Evolutionary conservation across 768 basidiomycete genomes (phyloP).

Genomic region (Lactifluus echinatus): DNA sequence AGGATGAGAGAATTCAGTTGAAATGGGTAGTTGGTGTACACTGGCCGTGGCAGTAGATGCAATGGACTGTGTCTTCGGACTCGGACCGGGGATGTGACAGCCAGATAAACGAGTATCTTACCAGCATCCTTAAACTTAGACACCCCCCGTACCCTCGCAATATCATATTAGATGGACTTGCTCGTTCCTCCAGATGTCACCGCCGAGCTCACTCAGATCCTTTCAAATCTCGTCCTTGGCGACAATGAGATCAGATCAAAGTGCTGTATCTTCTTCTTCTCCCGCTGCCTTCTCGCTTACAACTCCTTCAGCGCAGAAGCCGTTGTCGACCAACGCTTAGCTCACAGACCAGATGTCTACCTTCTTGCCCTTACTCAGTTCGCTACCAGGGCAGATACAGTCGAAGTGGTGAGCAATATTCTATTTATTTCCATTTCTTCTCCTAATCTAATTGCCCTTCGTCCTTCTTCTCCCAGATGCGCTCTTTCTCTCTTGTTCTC

Average conservation of each 20-base stretch:
- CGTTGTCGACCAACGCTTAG: constrained; percentile 72
- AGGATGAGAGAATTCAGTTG: no score
- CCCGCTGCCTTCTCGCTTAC: not conserved
- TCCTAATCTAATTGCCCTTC: not conserved
- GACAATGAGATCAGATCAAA: constrained; percentile 75
- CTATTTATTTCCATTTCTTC: not conserved
- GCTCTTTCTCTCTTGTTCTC: constrained; percentile 75
- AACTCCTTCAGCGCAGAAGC: constrained; percentile 52
- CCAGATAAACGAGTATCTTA: no score
- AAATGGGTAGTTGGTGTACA: no score
- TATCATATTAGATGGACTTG: constrained; percentile 12
- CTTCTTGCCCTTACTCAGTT: constrained; percentile 74
- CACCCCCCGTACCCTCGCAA: not conserved
- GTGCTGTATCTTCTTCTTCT: constrained; percentile 29
- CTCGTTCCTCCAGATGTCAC: constrained; percentile 56
- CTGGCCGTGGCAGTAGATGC: no score
- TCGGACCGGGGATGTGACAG: no score
- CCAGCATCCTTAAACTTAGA: no score
- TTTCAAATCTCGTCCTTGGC: constrained; percentile 75
- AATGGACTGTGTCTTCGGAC: no score
- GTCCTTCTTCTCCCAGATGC: constrained; percentile 45
- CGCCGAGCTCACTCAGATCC: constrained; percentile 69
- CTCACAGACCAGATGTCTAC: constrained; percentile 71
- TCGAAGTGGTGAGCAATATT: constrained; percentile 53
- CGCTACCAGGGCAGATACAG: constrained; percentile 61